Evolutionary conservation across 129 eudicot species (phyloP).

Genomic region (Flaveria bidentis): DNA sequence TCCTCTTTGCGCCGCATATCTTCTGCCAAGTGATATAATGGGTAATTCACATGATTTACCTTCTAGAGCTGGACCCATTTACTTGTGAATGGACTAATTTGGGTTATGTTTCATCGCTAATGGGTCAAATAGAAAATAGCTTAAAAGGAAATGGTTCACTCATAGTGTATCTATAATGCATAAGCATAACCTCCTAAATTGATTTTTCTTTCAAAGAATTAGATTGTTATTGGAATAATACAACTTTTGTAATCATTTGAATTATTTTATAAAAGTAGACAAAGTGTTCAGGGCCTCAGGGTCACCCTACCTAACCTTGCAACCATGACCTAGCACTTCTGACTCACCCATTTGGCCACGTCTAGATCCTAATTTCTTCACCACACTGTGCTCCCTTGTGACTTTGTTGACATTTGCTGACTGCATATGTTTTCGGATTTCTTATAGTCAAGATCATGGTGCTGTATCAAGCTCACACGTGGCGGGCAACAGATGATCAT

Average conservation of each 20-base stretch:
- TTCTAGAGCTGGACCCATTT: neutral
- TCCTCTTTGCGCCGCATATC: conserved; percentile 84
- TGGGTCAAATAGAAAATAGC: neutral
- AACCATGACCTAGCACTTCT: neutral
- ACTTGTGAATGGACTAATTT: neutral
- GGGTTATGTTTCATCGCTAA: neutral
- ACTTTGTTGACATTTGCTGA: neutral
- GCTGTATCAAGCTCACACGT: conserved; percentile 21
- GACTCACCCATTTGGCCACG: neutral
- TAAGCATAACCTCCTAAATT: neutral
- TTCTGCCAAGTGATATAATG: conserved; percentile 66
- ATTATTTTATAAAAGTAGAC: neutral
- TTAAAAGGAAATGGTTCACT: neutral
- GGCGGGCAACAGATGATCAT: conserved; percentile 9
- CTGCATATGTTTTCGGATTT: conserved; percentile 16
- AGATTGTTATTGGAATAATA: neutral
- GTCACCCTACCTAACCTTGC: neutral
- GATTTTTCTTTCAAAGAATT: neutral
- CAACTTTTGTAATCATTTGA: neutral
- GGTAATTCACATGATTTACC: conserved; percentile 14
- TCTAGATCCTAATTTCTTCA: too few relatives aligned
- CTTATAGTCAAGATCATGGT: conserved; percentile 15
- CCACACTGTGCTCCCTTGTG: too few relatives aligned
- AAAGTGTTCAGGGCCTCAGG: neutral
- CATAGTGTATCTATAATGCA: neutral